Percentiles rank a stretch among this genome's conserved stretches.
Evolutionary conservation across 345 rosid genomes (phyloP).

Genomic region (Carallia pectinifolia): DNA sequence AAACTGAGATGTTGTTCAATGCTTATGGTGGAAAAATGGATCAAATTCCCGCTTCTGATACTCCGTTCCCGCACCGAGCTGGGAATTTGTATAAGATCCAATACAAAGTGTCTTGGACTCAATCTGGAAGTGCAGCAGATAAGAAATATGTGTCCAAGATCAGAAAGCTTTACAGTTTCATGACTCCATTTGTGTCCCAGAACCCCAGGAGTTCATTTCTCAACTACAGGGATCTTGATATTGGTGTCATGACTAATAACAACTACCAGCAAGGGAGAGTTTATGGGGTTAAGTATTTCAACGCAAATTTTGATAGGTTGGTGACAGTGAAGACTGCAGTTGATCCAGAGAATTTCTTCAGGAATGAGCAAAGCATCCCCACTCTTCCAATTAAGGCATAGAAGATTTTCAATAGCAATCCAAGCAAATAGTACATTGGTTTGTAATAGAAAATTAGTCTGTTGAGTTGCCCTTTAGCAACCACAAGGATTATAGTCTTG

Average conservation of each 20-base stretch:
- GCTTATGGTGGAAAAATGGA: constrained; percentile 67
- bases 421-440: too few species aligned
- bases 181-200: constrained; percentile 52
- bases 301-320: constrained; percentile 26
- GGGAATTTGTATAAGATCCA: constrained; percentile 57
- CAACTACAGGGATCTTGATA: constrained; percentile 31
- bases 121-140: constrained; percentile 26
- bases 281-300: constrained; percentile 42
- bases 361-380: constrained; percentile 37
- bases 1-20: constrained; percentile 45
- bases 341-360: constrained; percentile 34
- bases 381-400: constrained; percentile 8
- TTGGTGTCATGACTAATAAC: constrained; percentile 21
- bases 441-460: too few species aligned
- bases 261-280: constrained; percentile 43
- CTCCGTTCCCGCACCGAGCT: constrained; percentile 59
- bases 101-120: constrained; percentile 45
- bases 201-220: constrained; percentile 51
- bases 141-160: constrained; percentile 20
- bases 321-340: constrained; percentile 29
- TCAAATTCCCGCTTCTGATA: constrained; percentile 40
- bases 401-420: background rate
- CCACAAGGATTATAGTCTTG: too few species aligned
- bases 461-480: too few species aligned
- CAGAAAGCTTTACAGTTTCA: constrained; percentile 37